Evolutionary conservation across 2,329 filamentous ascomycete species (phyloP).

Genomic region (Parasarocladium wereldwijsianum): DNA sequence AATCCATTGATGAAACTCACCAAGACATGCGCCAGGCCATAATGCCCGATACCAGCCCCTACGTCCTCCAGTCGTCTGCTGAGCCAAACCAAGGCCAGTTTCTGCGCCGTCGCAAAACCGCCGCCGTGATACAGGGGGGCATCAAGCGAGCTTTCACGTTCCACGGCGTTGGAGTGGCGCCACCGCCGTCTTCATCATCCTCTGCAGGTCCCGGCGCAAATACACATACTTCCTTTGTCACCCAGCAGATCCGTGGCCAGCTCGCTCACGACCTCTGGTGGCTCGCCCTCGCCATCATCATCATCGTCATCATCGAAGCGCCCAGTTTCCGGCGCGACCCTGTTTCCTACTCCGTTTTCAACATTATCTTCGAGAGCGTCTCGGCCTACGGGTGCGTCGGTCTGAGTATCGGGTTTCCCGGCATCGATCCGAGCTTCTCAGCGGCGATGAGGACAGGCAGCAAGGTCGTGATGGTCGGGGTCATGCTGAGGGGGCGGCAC

Average conservation of each 20-base stretch:
- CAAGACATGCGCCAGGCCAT: neutral
- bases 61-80: constrained; percentile 9
- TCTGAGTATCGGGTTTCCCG: constrained; percentile 39
- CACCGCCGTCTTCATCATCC: constrained; percentile 5
- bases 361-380: constrained; percentile 42
- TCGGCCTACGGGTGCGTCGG: constrained; percentile 48
- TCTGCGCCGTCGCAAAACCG: constrained; percentile 11
- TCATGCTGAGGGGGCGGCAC: constrained; percentile 42
- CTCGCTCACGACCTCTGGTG: constrained; percentile 54
- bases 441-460: constrained; percentile 38
- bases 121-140: constrained; percentile 16
- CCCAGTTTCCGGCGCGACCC: constrained; percentile 36
- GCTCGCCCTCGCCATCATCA: constrained; percentile 43
- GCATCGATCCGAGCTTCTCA: constrained; percentile 37
- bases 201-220: constrained; percentile 12
- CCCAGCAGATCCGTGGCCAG: constrained; percentile 46
- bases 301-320: constrained; percentile 46
- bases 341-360: constrained; percentile 40
- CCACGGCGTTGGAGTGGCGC: constrained; percentile 26
- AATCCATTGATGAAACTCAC: neutral
- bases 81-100: constrained; percentile 12
- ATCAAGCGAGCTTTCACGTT: constrained; percentile 24
- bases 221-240: constrained; percentile 31
- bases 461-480: constrained; percentile 42
- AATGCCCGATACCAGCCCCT: constrained; percentile 5